Evolutionary conservation across 1,284 basidiomycete genomes (phyloP).

Genomic region (Microbotryomycetes sp.): DNA sequence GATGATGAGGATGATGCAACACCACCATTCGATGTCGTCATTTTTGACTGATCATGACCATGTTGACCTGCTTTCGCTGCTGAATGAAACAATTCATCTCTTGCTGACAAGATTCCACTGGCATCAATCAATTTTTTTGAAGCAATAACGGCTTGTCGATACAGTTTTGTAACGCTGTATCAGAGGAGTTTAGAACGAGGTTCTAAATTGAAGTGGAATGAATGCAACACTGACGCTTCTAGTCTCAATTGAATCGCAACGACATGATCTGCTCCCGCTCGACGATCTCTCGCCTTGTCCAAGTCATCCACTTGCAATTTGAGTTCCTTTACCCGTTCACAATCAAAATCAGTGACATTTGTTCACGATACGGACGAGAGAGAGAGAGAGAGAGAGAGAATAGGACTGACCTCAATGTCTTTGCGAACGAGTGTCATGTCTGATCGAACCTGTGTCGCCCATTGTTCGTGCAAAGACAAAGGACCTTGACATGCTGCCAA

Average conservation of each 20-base stretch:
- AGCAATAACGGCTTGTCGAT: slow-evolving; percentile 26
- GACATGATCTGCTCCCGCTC: slow-evolving; percentile 12
- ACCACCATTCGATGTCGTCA: background rate
- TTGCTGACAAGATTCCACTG: background rate
- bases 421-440: slow-evolving; percentile 59
- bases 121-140: slow-evolving; percentile 22
- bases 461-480: slow-evolving; percentile 59
- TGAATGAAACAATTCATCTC: background rate
- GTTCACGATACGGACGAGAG: too few species aligned
- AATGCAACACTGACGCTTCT: slow-evolving; percentile 9
- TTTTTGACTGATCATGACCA: background rate
- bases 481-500: slow-evolving; percentile 61
- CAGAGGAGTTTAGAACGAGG: background rate
- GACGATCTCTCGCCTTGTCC: slow-evolving; percentile 14
- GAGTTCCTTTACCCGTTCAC: slow-evolving; percentile 28
- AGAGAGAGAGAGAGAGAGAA: too few species aligned
- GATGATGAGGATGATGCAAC: slow-evolving; percentile 6
- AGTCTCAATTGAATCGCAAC: slow-evolving; percentile 6
- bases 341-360: too few species aligned
- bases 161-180: slow-evolving; percentile 19
- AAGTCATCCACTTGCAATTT: slow-evolving; percentile 32
- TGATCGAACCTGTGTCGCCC: slow-evolving; percentile 64
- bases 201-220: background rate
- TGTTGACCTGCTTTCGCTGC: background rate
- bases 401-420: slow-evolving; percentile 59